These are phyloP conservation scores for Fusarium sublunatum DNA, from an alignment of 2,329 filamentous ascomycete species.

Conservation along the genomic window DNA sequence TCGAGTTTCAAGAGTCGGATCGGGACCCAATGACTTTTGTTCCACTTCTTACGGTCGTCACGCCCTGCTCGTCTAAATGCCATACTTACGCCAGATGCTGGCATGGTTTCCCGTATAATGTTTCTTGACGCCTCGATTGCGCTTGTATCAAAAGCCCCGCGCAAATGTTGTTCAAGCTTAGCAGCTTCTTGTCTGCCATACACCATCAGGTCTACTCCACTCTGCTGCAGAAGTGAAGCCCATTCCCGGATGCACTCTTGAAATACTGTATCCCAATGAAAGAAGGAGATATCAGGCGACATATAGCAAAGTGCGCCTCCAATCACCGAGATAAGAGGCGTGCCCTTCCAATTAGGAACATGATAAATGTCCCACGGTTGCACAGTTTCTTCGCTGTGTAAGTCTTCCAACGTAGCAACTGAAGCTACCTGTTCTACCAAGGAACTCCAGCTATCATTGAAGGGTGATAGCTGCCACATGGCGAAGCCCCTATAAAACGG, in stretches of 20 bases:
- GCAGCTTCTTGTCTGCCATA: constrained; percentile 39
- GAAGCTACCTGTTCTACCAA: constrained; percentile 6
- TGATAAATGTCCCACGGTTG: constrained; percentile 38
- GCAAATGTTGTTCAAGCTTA: not conserved
- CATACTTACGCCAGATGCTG: not conserved
- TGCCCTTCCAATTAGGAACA: constrained; percentile 40
- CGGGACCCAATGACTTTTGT: constrained; percentile 37
- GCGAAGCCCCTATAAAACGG: not conserved
- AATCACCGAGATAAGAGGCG: constrained; percentile 41
- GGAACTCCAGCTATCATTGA: no score
- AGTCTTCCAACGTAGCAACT: constrained; percentile 1
- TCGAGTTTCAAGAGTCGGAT: constrained; percentile 38
- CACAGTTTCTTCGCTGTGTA: constrained; percentile 34
- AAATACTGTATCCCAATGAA: constrained; percentile 37
- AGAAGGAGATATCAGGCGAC: not conserved
- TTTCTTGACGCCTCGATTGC: constrained; percentile 24
- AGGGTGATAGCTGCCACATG: no score
- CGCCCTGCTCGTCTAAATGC: not conserved
- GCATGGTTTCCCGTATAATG: constrained; percentile 13
- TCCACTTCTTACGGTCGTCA: not conserved
- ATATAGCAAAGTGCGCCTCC: constrained; percentile 46
- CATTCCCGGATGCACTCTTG: constrained; percentile 35
- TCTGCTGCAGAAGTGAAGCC: constrained; percentile 18
- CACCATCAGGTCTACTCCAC: constrained; percentile 35
- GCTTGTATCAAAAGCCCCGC: constrained; percentile 34